Conservation (phyloP, 2,329 filamentous ascomycete species). For the Penicillium sp. region DNA sequence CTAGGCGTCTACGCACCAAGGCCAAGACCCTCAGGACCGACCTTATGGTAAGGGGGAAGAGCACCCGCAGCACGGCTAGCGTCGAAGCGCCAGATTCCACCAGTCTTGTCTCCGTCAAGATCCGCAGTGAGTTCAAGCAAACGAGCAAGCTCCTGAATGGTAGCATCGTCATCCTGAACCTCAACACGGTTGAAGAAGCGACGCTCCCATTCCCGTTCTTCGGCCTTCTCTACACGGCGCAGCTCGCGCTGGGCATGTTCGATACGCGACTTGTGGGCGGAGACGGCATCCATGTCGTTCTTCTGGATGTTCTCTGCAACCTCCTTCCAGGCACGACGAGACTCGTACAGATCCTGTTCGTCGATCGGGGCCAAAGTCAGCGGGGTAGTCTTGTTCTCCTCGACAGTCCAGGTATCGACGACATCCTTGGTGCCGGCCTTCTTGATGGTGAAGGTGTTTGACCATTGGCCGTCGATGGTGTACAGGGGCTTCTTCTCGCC, state of each 20-base stretch:
- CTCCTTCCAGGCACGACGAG: slow-evolving; percentile 81
- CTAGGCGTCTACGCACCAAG: slow-evolving; percentile 18
- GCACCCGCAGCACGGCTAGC: slow-evolving; percentile 50
- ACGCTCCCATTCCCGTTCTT: slow-evolving; percentile 75
- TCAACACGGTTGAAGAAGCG: slow-evolving; percentile 68
- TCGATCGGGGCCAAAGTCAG: slow-evolving; percentile 72
- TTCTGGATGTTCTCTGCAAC: slow-evolving; percentile 78
- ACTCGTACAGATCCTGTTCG: slow-evolving; percentile 83
- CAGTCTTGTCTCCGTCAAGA: slow-evolving; percentile 65
- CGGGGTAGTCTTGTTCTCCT: slow-evolving; percentile 60
- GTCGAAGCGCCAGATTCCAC: slow-evolving; percentile 70
- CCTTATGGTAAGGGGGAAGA: slow-evolving; percentile 44
- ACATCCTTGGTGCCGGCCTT: slow-evolving; percentile 57
- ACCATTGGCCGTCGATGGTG: slow-evolving; percentile 90
- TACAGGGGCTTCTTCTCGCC: slow-evolving; percentile 70
- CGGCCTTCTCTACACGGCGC: slow-evolving; percentile 72
- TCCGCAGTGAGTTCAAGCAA: slow-evolving; percentile 38
- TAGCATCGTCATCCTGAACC: slow-evolving; percentile 34
- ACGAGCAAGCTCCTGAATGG: slow-evolving; percentile 46
- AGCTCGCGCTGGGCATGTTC: slow-evolving; percentile 82
- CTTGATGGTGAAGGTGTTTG: slow-evolving; percentile 75
- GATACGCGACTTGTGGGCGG: slow-evolving; percentile 79
- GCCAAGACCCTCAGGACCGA: slow-evolving; percentile 43
- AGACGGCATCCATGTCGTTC: slow-evolving; percentile 81
- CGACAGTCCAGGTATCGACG: slow-evolving; percentile 63